Evolutionary conservation across 2,329 filamentous ascomycete genomes (phyloP).

Genomic region (Aspergillus sp.): DNA sequence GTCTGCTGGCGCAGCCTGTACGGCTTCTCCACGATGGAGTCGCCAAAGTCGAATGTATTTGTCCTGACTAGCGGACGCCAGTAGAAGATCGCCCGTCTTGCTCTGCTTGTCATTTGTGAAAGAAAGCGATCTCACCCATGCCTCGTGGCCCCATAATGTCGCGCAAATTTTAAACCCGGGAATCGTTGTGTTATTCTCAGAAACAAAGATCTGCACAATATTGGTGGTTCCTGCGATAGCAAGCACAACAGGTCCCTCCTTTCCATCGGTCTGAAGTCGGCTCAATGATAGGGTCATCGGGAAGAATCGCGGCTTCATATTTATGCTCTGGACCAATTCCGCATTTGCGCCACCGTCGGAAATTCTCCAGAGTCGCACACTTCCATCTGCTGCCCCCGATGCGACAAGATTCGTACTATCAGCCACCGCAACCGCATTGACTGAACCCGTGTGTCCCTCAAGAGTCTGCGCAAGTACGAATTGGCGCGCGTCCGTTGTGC

Average conservation of each 20-base stretch:
- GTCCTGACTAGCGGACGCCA: constrained; percentile 93
- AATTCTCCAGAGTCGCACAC: constrained; percentile 62
- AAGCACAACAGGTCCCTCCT: constrained; percentile 51
- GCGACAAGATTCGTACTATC: constrained; percentile 45
- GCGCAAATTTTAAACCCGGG: constrained; percentile 63
- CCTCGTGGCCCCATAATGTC: constrained; percentile 81
- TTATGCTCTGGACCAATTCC: constrained; percentile 62
- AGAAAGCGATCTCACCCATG: constrained; percentile 82
- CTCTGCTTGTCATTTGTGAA: constrained; percentile 60
- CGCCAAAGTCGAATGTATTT: constrained; percentile 96
- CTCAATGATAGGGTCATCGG: constrained; percentile 69
- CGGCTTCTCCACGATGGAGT: constrained; percentile 62
- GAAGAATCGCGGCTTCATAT: constrained; percentile 70
- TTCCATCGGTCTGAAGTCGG: constrained; percentile 47
- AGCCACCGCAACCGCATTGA: constrained; percentile 57
- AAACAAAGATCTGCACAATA: constrained; percentile 71
- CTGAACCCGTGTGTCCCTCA: constrained; percentile 62
- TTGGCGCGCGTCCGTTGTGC: constrained; percentile 12
- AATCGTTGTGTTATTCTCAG: constrained; percentile 37
- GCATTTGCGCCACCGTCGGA: constrained; percentile 29
- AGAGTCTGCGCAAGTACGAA: constrained; percentile 46
- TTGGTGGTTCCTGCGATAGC: constrained; percentile 81
- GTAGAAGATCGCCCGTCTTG: constrained; percentile 59
- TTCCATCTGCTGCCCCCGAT: constrained; percentile 58
- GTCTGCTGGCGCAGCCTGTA: constrained; percentile 45